Evolutionary conservation across 148 eudicot species (phyloP), one percentile per base, ranked within the genome.

Genomic region (Nepenthes mirabilis): DNA sequence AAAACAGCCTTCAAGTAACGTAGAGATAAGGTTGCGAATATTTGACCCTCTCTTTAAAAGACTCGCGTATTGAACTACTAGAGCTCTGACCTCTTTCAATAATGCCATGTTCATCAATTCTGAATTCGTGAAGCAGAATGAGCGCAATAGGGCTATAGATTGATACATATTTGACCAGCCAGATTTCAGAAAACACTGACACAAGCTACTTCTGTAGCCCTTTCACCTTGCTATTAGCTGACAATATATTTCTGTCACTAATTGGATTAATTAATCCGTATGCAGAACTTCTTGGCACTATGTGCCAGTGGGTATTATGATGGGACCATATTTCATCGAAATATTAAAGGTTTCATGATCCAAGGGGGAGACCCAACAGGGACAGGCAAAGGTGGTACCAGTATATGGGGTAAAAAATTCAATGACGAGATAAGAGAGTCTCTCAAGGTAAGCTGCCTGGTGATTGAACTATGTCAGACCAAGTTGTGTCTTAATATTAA

Each of bases 351-450:
- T 50, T 91, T 91, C 68, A 91, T 91, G 98, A 88, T 91, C 74
- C 98, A 91, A 83, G 98, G 96, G 53, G 98, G 98, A 61, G 98
- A 91, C 64, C 98, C 96, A 6, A 91, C 91, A 1, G 93, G 90
- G 37, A 91, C 95, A 14, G 96, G 98, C 62, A 91, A 88, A 85
- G 98, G 98, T 37, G 98, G 98, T 64, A 91, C 82, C 43, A 91
- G 98, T 67, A 85, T 91, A 73, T 91, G 98, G 98, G 89, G 89
- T 35, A 85, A 82, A 74, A 91, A 91, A 78, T 91, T 83, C 74
- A 86, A 80, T 67, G 98, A 91, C 67, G 98, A 91, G 77, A 91
- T 91, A 65, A 79, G 96, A 60, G 98, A 91, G 78, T 83, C 98
- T 61, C 87, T 91, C 43, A 91, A 88, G 88, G 98, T 91, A 83